Percentiles rank a stretch among this genome's conserved stretches.
Evolutionary conservation across 2,329 filamentous ascomycete genomes (phyloP).

Genomic region (Phoma sp.): DNA sequence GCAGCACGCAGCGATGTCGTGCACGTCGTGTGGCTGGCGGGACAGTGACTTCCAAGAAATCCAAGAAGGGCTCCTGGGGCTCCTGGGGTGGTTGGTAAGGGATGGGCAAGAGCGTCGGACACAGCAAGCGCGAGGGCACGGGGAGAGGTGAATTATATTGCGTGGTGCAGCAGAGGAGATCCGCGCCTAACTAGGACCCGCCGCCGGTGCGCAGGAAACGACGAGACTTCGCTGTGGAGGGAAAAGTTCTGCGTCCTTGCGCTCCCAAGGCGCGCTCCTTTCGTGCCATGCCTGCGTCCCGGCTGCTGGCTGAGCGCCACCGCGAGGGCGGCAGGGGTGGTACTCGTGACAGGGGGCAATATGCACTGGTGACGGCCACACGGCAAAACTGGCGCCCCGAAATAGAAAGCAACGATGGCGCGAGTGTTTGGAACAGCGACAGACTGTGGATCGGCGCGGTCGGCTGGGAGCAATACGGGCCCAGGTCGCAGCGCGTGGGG

Average conservation of each 20-base stretch:
- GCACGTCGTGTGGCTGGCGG: conserved; percentile 32
- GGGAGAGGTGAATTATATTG: conserved; percentile 40
- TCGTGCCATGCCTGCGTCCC: conserved; percentile 34
- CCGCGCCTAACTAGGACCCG: conserved; percentile 26
- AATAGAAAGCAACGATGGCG: conserved; percentile 40
- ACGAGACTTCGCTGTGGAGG: conserved; percentile 28
- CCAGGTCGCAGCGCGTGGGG: conserved; percentile 18
- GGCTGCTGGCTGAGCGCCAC: conserved; percentile 34
- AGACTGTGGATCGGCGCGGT: conserved; percentile 31
- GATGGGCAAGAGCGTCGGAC: conserved; percentile 17
- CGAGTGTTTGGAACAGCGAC: conserved; percentile 36
- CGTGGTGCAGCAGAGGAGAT: conserved; percentile 28
- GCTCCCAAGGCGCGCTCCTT: conserved; percentile 22
- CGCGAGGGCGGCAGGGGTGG: conserved; percentile 21
- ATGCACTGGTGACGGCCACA: conserved; percentile 31
- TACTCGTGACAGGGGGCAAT: conserved; percentile 11
- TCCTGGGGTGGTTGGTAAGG: conserved; percentile 15
- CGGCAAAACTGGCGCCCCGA: conserved; percentile 32
- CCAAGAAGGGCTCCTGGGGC: too few relatives aligned
- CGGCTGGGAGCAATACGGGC: conserved; percentile 29
- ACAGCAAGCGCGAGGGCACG: conserved; percentile 18
- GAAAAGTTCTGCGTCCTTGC: conserved; percentile 25
- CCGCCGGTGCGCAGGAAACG: conserved; percentile 31
- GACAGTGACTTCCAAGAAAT: conserved; percentile 7
- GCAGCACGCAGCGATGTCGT: conserved; percentile 29